A percentile compares a stretch with the other conserved stretches of the same genome.
Conservation (phyloP, 1,139 yeast species). For the Kodamaea sp. region DNA sequence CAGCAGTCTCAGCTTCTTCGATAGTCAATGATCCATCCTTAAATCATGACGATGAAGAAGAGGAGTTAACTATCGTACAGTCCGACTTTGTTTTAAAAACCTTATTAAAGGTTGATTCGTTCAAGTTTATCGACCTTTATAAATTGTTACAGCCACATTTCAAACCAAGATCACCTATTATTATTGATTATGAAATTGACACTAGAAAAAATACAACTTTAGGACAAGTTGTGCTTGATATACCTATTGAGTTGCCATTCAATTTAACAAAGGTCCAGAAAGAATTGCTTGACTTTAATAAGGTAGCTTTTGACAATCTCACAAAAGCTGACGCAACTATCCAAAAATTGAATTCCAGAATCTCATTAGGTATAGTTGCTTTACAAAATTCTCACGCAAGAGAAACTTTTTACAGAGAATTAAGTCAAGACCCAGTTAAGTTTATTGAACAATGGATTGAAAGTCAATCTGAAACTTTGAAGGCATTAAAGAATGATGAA, state of each 20-base stretch:
- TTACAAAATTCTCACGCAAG: slow-evolving; percentile 54
- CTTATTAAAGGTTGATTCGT: slow-evolving; percentile 49
- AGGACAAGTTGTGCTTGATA: slow-evolving; percentile 78
- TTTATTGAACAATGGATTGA: slow-evolving; percentile 72
- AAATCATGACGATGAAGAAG: slow-evolving; percentile 25
- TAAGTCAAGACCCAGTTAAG: slow-evolving; percentile 72
- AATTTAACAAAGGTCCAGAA: slow-evolving; percentile 39
- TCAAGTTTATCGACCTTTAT: slow-evolving; percentile 72
- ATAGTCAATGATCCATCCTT: slow-evolving; percentile 18
- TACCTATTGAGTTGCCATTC: slow-evolving; percentile 58
- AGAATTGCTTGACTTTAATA: slow-evolving; percentile 39
- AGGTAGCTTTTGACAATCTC: slow-evolving; percentile 36
- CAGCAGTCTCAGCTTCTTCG: slow-evolving; percentile 33
- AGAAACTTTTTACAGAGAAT: slow-evolving; percentile 61
- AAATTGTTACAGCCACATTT: slow-evolving; percentile 58
- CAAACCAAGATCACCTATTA: slow-evolving; percentile 77
- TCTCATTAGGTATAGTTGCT: slow-evolving; percentile 60
- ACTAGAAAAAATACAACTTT: slow-evolving; percentile 74
- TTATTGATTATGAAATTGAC: slow-evolving; percentile 67
- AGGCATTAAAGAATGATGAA: slow-evolving; percentile 78
- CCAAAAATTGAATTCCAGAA: slow-evolving; percentile 54
- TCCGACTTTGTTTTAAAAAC: slow-evolving; percentile 65
- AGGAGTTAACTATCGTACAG: slow-evolving; percentile 47
- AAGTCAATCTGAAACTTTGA: slow-evolving; percentile 71
- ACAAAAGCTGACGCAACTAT: slow-evolving; percentile 48